Evolutionary conservation across 495 filamentous ascomycete species (phyloP), one percentile per base, ranked within the genome.

Genomic region (Daldinia grandis): DNA sequence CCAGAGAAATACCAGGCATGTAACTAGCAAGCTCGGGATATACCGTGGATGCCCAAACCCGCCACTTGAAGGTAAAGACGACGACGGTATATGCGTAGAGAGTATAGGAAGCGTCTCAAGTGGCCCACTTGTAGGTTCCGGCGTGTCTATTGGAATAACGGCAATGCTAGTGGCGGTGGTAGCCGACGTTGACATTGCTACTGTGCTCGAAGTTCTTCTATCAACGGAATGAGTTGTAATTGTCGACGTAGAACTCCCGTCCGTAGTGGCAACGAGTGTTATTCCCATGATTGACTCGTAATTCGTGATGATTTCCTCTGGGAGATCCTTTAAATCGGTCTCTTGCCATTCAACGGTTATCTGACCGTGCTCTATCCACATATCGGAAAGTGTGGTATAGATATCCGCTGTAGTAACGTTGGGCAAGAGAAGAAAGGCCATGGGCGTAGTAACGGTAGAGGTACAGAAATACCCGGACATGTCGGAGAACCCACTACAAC

Each of bases 381-480:
- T 53, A 47, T 70, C 10, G 27, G 74, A 68, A 14, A 76, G 35
- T 1, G 72, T 73, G 0, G 74, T 76, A 47, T 76, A 76, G 24
- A 76, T 57, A 37, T 76, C 69, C 35, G 63, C 42, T 31, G 74
- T 73, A 25, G 62, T 60, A 38, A 75, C 71, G 15, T 76, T 69
- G 0, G 72, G 62, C 24, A 62, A 31, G 53, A 76, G 64, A 8
- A 76, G 60, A 28, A 76, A 74, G 9, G 66, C 62, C 69, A 76
- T 72, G 0, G 72, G 74, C n/a, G 55, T 73, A 10, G 66, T 68
- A 27, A 75, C 54, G 8, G 60, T 42, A 7, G 72, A 74, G 25
- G 72, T 75, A 33, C 74, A 76, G 25, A 56, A 67, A 35, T 55
- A 62, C 30, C 55, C 40, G 17, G 49, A 49, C 44, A 72, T 66